Conservation (phyloP, 1,284 basidiomycete species). For the Fomitopsis palustris region DNA sequence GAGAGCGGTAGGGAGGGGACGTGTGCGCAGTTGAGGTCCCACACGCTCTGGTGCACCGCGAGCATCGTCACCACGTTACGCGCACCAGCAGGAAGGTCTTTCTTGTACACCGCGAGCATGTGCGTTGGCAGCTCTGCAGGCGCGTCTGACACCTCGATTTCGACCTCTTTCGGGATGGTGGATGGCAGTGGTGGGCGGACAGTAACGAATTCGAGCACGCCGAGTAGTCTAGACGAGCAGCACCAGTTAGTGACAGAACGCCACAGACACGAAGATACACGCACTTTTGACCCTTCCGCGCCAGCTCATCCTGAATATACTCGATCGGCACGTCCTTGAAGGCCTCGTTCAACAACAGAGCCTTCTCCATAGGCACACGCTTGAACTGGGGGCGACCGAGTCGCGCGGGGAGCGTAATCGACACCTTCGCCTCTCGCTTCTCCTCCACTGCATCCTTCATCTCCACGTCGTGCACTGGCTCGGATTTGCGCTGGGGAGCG, state of each 20-base stretch:
- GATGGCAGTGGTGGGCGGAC: slow-evolving; percentile 3
- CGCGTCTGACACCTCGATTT: slow-evolving; percentile 24
- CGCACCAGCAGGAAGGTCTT: slow-evolving; percentile 15
- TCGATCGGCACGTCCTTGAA: slow-evolving; percentile 30
- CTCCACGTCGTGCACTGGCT: slow-evolving; percentile 2
- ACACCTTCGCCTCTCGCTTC: neutral
- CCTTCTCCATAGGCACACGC: slow-evolving; percentile 24
- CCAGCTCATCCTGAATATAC: slow-evolving; percentile 35
- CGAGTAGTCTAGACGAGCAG: slow-evolving; percentile 3
- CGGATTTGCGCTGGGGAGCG: neutral
- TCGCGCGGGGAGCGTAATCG: slow-evolving; percentile 28
- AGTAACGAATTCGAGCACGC: slow-evolving; percentile 10
- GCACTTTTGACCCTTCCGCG: slow-evolving; percentile 28
- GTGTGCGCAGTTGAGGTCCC: slow-evolving; percentile 47
- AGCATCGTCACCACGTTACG: slow-evolving; percentile 42
- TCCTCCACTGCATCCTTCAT: slow-evolving; percentile 5
- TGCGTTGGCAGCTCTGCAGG: slow-evolving; percentile 46
- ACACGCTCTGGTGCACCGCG: slow-evolving; percentile 51
- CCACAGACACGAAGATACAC: slow-evolving; percentile 10
- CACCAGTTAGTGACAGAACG: neutral
- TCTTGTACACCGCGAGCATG: slow-evolving; percentile 46
- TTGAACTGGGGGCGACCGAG: slow-evolving; percentile 29
- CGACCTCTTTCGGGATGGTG: slow-evolving; percentile 22
- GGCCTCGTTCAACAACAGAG: slow-evolving; percentile 30
- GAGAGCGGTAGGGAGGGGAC: slow-evolving; percentile 36